Base-by-base conservation (phyloP, 2,329 filamentous ascomycete species). In the Exophiala xenobiotica region DNA sequence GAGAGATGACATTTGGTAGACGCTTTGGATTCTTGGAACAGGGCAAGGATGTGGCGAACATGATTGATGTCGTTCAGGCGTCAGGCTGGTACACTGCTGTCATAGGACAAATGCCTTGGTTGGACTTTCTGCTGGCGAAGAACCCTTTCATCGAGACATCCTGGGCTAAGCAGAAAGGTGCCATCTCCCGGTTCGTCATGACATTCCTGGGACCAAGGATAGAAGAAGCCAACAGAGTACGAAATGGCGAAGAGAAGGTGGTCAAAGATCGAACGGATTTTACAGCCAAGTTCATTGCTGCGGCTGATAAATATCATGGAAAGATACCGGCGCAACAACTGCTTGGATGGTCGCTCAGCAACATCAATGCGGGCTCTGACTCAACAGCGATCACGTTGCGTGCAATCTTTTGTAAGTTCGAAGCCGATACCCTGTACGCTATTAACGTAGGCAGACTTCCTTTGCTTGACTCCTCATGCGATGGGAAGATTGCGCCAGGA, bases 121-220 rank as follows among this genome's bases (percentile, higher is more conserved):
- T 83, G 84, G 0, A 83, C 85, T 71, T 63, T 76, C 65, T 91
- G 20, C 76, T 88, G 50, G 78, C 83, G 57, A 91, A 91, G 71
- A 91, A 91, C 62, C n/a, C n/a, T n/a, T n/a, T n/a, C n/a, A n/a
- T n/a, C n/a, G n/a, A n/a, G n/a, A n/a, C n/a, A n/a, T n/a, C n/a
- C n/a, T n/a, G n/a, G n/a, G n/a, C 24, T 39, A 24, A 2, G 33
- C 33, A 24, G 43, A 44, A 14, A 27, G 27, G 22, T n/a, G 37
- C 16, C 14, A 20, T 39, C 5, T 19, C 14, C 19, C 19, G 22
- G 22, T 39, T 39, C 37, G 37, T 27, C 7, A 19, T 44, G 19
- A n/a, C 14, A 3, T 27, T 19, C 40, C 14, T 39, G 4, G 16
- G 22, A 12, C 37, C 37, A 12, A 14, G 37, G 2, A 39, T 39